Base-by-base conservation (phyloP, 2,329 filamentous ascomycete species). In the Metarhizium brunneum region DNA sequence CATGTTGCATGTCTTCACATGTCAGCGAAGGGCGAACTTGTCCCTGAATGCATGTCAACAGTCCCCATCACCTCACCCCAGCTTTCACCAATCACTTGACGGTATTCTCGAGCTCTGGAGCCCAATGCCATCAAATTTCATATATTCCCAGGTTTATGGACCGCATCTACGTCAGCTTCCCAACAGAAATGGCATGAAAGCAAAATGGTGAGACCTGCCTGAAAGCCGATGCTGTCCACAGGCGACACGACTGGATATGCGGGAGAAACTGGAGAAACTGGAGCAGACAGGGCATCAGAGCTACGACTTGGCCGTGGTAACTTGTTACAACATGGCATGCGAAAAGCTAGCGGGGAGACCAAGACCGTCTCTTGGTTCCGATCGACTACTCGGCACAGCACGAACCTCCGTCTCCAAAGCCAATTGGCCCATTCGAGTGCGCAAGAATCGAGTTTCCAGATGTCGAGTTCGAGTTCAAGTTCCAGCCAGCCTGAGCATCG, bases 401-500 rank as follows among this genome's bases (percentile, higher is more conserved):
- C 51, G 51, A 53, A 47, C 36, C 51, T 47, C 40, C 18, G 42
- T 25, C 29, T 20, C 51, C 30, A 10, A 47, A 53, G 51, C 29
- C 42, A 32, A 53, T 53, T 53, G 51, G 51, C 42, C 30, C 40
- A 16, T 16, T 38, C 32, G 13, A 29, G 8, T 29, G 20, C 14
- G 20, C 35, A 11, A 50, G 48, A 18, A 30, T 40, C 29, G 7
- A 52, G 30, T 16, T 20, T 20, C 4, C 20, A 20, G 42, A 18
- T 20, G n/a, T 8, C 43, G 18, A 47, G 43, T 6, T 20, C 8
- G 32, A 35, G 32, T 5, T 40, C 38, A 2, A 40, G 38, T 16
- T 40, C 38, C 35, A 20, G 16, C 51, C 42, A 53, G 51, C 51
- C 30, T 47, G 30, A 58, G 55, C 49, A 52, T 62, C 67, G 60